Conservation (phyloP, 106 monocot genomes). For the Dioscorea alata region DNA sequence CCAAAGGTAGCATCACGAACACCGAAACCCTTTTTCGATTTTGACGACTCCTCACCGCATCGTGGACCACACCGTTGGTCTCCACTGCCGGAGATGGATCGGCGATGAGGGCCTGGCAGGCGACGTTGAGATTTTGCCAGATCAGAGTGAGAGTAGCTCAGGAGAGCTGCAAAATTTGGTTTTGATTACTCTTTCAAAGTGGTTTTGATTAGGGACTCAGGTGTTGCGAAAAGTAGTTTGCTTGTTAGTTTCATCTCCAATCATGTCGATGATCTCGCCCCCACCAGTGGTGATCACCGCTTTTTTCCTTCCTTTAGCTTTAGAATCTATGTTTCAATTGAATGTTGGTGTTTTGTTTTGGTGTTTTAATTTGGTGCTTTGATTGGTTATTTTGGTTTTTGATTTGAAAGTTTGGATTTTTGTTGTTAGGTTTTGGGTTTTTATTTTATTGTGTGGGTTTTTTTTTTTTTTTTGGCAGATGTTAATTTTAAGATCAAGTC, state of each 20-base stretch:
- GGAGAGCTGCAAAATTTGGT: slow-evolving; percentile 25
- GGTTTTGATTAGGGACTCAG: slow-evolving; percentile 55
- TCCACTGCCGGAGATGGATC: slow-evolving; percentile 1
- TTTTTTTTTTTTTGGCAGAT: slow-evolving; percentile 32
- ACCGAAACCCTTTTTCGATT: slow-evolving; percentile 61
- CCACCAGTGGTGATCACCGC: slow-evolving; percentile 37
- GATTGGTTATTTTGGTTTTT: too few species aligned
- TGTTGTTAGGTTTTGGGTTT: too few species aligned
- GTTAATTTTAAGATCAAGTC: slow-evolving; percentile 94
- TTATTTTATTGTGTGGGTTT: too few species aligned
- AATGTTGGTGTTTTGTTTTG: too few species aligned
- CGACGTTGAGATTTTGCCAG: slow-evolving; percentile 18
- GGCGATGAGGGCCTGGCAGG: slow-evolving; percentile 37
- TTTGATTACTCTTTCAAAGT: slow-evolving; percentile 62
- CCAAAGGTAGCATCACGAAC: slow-evolving; percentile 89
- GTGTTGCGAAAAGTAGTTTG: slow-evolving; percentile 60
- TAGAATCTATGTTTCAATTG: too few species aligned
- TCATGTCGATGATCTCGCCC: slow-evolving; percentile 29
- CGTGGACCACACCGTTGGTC: slow-evolving; percentile 6
- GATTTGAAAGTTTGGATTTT: too few species aligned
- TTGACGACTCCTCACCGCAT: not conserved
- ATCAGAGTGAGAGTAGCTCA: not conserved
- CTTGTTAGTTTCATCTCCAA: slow-evolving; percentile 56
- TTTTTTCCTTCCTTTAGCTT: too few species aligned
- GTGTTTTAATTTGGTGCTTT: too few species aligned